Evolutionary conservation across 805 yeast genomes (phyloP).

Genomic region (Brettanomyces bruxellensis): DNA sequence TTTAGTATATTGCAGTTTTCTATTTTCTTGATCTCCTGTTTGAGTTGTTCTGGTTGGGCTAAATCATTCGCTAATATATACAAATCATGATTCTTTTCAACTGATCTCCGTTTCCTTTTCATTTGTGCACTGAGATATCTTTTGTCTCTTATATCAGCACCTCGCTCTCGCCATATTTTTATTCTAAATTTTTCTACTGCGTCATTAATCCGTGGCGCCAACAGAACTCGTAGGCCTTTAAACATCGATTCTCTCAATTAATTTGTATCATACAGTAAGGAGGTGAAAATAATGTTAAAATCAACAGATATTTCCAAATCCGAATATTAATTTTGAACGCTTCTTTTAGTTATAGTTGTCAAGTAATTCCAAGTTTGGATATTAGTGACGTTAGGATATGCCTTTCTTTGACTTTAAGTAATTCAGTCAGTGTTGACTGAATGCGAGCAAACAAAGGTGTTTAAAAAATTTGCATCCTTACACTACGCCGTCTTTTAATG

Average conservation of each 20-base stretch:
- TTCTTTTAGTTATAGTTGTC: no score
- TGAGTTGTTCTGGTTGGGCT: background rate
- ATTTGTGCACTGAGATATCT: background rate
- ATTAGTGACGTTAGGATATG: no score
- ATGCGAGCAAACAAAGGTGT: no score
- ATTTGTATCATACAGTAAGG: no score
- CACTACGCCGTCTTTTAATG: no score
- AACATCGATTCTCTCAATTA: conserved; percentile 3
- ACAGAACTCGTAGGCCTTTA: conserved; percentile 9
- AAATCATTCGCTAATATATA: background rate
- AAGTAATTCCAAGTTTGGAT: no score
- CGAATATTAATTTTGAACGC: no score
- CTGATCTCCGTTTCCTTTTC: background rate
- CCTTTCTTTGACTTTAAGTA: no score
- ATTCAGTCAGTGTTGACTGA: no score
- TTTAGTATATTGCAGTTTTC: background rate
- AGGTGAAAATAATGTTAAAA: no score
- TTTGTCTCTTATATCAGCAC: conserved; percentile 14
- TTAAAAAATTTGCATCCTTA: no score
- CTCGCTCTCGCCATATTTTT: conserved; percentile 18
- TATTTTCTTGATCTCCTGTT: background rate
- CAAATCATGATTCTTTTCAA: background rate
- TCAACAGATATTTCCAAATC: no score
- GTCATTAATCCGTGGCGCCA: conserved; percentile 12
- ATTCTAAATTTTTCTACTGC: conserved; percentile 11